A percentile compares a stretch with the other conserved stretches of the same genome.
Conservation (phyloP, 2,329 filamentous ascomycete genomes). For the Nothomitra cinnamomea region DNA sequence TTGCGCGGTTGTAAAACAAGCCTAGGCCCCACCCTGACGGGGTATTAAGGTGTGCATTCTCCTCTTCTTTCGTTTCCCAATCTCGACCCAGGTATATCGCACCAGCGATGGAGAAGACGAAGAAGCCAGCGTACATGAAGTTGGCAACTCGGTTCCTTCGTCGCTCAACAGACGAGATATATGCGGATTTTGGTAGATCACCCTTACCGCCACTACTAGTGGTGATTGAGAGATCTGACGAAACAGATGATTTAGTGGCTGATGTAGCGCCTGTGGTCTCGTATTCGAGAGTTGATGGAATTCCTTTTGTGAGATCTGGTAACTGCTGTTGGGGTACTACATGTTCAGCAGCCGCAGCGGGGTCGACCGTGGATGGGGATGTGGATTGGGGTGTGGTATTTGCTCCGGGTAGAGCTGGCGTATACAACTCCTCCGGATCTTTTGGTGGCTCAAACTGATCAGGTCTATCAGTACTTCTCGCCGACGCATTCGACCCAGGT, state of each 20-base stretch:
- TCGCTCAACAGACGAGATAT: conserved; percentile 80
- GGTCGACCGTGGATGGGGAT: conserved; percentile 13
- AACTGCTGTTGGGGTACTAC: conserved; percentile 46
- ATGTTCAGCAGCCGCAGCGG: conserved; percentile 22
- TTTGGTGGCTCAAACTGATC: conserved; percentile 13
- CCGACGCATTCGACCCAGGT: background rate
- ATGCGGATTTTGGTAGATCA: conserved; percentile 60
- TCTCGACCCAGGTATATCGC: conserved; percentile 69
- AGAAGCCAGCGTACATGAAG: conserved; percentile 48
- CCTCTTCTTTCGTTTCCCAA: conserved; percentile 65
- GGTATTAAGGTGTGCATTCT: conserved; percentile 46
- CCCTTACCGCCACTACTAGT: conserved; percentile 35
- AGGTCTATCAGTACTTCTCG: background rate
- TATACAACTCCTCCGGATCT: conserved; percentile 22
- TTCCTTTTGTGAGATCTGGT: conserved; percentile 84
- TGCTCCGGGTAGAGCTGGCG: conserved; percentile 15
- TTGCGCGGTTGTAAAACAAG: conserved; percentile 67
- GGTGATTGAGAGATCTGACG: conserved; percentile 5
- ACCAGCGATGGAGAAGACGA: conserved; percentile 38
- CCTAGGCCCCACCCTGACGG: conserved; percentile 63
- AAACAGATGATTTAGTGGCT: background rate
- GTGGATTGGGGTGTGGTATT: conserved; percentile 20
- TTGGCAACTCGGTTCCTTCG: conserved; percentile 62
- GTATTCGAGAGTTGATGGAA: conserved; percentile 74
- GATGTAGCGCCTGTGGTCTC: conserved; percentile 28